These are phyloP conservation scores for Aspergillus eucalypticola DNA, from an alignment of 2,329 filamentous ascomycete species.

Conservation along the genomic window DNA sequence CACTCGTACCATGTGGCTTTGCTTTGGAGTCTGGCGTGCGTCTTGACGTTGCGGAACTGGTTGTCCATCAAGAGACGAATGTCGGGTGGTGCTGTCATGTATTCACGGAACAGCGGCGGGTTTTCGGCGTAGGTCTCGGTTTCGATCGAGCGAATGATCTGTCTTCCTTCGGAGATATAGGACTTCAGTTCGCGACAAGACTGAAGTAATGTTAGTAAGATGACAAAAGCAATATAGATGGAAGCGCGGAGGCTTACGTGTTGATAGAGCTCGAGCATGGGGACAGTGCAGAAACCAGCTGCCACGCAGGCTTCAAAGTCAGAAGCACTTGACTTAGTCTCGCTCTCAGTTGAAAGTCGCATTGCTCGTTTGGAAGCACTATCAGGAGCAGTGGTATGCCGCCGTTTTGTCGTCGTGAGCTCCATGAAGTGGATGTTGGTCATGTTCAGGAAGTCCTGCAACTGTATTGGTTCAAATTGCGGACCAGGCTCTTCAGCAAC, in stretches of 20 bases:
- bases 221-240: constrained; percentile 8
- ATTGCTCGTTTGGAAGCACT: constrained; percentile 35
- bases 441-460: constrained; percentile 92
- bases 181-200: constrained; percentile 94
- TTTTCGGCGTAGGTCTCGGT: constrained; percentile 86
- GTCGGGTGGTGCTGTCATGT: constrained; percentile 79
- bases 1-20: constrained; percentile 99
- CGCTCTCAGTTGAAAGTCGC: constrained; percentile 29
- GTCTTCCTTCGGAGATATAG: constrained; percentile 90
- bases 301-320: constrained; percentile 75
- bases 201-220: constrained; percentile 39
- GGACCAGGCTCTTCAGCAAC: constrained; percentile 46
- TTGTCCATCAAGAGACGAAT: constrained; percentile 88
- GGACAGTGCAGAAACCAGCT: constrained; percentile 85
- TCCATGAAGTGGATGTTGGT: constrained; percentile 99
- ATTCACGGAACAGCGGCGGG: constrained; percentile 87
- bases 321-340: constrained; percentile 26
- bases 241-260: constrained; percentile 60
- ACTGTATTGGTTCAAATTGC: constrained; percentile 66
- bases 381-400: constrained; percentile 73
- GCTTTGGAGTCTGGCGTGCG: constrained; percentile 82
- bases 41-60: constrained; percentile 97
- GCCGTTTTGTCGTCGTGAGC: constrained; percentile 89
- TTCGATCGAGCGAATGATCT: constrained; percentile 88
- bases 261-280: constrained; percentile 91